phyloP scores from a whole-genome alignment of 1,284 basidiomycete species.

The Boletus hoseneyae region DNA sequence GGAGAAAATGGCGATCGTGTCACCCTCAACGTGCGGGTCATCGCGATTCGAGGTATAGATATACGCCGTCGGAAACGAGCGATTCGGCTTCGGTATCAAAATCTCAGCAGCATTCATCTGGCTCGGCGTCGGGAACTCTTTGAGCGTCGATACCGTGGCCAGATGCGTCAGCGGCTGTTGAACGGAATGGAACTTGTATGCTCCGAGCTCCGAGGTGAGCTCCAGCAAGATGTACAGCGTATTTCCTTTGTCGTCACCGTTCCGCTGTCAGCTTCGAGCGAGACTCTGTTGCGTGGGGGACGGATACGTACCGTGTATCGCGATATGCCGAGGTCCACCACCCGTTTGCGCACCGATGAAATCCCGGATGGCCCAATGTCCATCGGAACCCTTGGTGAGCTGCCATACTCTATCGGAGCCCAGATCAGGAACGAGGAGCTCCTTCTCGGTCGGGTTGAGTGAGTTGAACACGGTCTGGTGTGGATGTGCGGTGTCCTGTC shows the following conservation, averaged over 20 bases:
- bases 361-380: conserved; percentile 45
- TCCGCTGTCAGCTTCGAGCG: neutral
- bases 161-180: conserved; percentile 21
- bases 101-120: conserved; percentile 55
- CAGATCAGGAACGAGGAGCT: conserved; percentile 68
- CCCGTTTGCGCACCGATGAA: conserved; percentile 49
- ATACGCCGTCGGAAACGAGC: conserved; percentile 43
- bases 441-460: conserved; percentile 35
- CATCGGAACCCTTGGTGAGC: conserved; percentile 40
- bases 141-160: conserved; percentile 42
- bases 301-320: conserved; percentile 48
- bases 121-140: conserved; percentile 40
- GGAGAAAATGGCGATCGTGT: conserved; percentile 58
- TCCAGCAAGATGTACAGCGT: conserved; percentile 65
- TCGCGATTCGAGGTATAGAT: conserved; percentile 65
- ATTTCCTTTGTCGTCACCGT: conserved; percentile 37
- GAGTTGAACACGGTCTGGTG: conserved; percentile 57
- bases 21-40: conserved; percentile 56
- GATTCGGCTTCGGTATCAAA: conserved; percentile 46
- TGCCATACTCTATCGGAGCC: conserved; percentile 65
- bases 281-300: neutral
- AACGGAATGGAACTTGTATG: conserved; percentile 45
- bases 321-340: conserved; percentile 66
- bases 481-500: conserved; percentile 65
- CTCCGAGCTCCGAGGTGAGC: conserved; percentile 52